Conservation (phyloP, 2,329 filamentous ascomycete genomes). For the Cladophialophora chaetospira region DNA sequence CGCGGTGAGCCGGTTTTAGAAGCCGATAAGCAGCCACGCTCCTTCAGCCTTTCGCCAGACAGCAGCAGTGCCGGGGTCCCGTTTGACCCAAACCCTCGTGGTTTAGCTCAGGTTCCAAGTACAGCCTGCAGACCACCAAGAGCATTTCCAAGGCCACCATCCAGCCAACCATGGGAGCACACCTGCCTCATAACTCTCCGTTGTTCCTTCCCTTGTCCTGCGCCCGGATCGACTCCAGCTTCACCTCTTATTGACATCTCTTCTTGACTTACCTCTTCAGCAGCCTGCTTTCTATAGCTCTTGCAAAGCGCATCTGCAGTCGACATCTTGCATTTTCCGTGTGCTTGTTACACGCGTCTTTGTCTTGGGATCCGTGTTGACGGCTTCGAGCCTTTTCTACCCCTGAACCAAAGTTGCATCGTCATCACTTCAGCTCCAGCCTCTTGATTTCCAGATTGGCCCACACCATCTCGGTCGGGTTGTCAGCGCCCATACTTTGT, state of each 20-base stretch:
- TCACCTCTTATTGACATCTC: neutral
- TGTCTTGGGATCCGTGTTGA: neutral
- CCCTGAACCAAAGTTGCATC: neutral
- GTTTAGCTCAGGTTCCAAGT: neutral
- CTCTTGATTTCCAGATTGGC: neutral
- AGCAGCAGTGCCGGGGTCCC: conserved; percentile 1
- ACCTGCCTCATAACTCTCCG: conserved; percentile 6
- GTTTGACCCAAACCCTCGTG: neutral
- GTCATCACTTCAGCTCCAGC: neutral
- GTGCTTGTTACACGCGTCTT: neutral
- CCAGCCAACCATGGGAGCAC: conserved; percentile 8
- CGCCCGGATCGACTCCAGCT: conserved; percentile 3
- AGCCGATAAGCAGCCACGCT: conserved; percentile 4
- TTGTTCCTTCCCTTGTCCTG: conserved; percentile 2
- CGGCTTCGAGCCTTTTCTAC: neutral
- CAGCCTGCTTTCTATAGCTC: neutral
- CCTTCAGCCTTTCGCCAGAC: conserved; percentile 3
- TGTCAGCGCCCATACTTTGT: too few relatives aligned
- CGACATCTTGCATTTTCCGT: neutral
- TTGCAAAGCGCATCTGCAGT: too few relatives aligned
- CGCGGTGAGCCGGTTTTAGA: conserved; percentile 7
- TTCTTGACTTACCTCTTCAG: neutral
- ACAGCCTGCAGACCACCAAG: neutral
- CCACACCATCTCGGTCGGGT: too few relatives aligned
- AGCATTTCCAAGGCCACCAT: conserved; percentile 1